Percentiles rank a stretch among this genome's conserved stretches.
These are phyloP conservation scores for Wickerhamiella cacticola DNA, from an alignment of 805 yeast genomes.

Conservation along the genomic window DNA sequence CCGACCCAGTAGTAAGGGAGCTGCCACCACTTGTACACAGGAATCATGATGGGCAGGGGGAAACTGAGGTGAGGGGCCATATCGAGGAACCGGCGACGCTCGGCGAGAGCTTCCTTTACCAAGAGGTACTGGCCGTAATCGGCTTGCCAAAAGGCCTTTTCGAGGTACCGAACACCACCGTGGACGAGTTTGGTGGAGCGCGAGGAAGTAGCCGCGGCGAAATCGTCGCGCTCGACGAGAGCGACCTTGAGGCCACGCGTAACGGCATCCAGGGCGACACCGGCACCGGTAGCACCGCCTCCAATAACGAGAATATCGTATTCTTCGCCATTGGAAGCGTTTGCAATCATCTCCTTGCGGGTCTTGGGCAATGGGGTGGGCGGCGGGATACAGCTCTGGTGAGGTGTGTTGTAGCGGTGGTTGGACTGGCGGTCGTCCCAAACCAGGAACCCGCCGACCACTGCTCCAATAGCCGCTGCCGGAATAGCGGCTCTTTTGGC, in stretches of 20 bases:
- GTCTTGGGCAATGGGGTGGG: constrained; percentile 24
- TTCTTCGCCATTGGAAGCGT: constrained; percentile 33
- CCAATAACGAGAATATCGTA: constrained; percentile 82
- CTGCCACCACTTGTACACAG: constrained; percentile 95
- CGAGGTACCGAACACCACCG: constrained; percentile 93
- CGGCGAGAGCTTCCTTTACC: constrained; percentile 80
- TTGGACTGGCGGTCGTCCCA: constrained; percentile 22
- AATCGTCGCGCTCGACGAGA: constrained; percentile 75
- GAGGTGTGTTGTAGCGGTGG: constrained; percentile 23
- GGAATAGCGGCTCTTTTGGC: constrained; percentile 20
- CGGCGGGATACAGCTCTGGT: constrained; percentile 20
- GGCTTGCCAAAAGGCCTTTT: constrained; percentile 85
- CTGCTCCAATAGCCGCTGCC: constrained; percentile 18
- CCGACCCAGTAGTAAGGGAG: constrained; percentile 88
- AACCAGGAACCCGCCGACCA: constrained; percentile 20
- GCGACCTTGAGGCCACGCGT: constrained; percentile 86
- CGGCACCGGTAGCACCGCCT: constrained; percentile 95
- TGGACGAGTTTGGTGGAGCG: constrained; percentile 94
- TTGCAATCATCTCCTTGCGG: constrained; percentile 23
- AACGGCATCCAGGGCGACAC: constrained; percentile 83
- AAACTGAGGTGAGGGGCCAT: constrained; percentile 87
- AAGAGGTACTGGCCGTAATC: constrained; percentile 81
- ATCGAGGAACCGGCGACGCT: constrained; percentile 70
- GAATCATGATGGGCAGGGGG: constrained; percentile 84
- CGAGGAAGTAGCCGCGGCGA: constrained; percentile 86